Conservation (phyloP, 345 rosid species). For the Eucalyptus albens region DNA sequence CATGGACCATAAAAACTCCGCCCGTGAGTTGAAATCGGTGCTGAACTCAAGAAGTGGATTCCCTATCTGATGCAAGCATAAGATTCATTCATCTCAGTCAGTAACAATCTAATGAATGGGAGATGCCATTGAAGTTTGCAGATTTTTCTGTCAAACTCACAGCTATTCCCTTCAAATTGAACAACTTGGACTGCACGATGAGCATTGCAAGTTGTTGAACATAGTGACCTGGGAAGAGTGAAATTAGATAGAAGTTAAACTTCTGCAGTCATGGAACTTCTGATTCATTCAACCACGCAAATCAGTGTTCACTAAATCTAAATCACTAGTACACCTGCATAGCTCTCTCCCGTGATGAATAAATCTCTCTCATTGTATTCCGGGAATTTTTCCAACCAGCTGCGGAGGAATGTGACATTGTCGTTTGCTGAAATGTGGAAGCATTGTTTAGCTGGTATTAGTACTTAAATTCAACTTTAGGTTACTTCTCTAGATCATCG, state of each 20-base stretch:
- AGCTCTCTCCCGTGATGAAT: conserved; percentile 32
- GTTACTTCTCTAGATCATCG: background rate
- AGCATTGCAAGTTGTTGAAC: conserved; percentile 39
- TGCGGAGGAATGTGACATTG: conserved; percentile 13
- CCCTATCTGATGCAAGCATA: background rate
- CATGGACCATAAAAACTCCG: conserved; percentile 33
- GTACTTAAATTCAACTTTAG: background rate
- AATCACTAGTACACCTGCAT: background rate
- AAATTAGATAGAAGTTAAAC: background rate
- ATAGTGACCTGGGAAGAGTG: conserved; percentile 16
- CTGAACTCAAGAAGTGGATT: too few species aligned
- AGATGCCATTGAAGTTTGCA: background rate
- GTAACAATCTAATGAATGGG: background rate
- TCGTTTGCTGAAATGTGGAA: conserved; percentile 3
- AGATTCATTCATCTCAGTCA: background rate
- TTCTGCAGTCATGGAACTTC: background rate
- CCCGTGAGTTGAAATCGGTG: conserved; percentile 15
- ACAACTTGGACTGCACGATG: conserved; percentile 10
- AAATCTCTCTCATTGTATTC: conserved; percentile 13
- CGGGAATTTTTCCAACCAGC: conserved; percentile 17
- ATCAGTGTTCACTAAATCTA: background rate
- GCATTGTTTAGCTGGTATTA: background rate
- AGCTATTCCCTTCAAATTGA: conserved; percentile 36
- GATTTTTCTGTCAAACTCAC: conserved; percentile 6
- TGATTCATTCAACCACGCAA: background rate